These are phyloP conservation scores for Gardenia jasminoides DNA, from an alignment of 257 asterid species.

Conservation along the genomic window DNA sequence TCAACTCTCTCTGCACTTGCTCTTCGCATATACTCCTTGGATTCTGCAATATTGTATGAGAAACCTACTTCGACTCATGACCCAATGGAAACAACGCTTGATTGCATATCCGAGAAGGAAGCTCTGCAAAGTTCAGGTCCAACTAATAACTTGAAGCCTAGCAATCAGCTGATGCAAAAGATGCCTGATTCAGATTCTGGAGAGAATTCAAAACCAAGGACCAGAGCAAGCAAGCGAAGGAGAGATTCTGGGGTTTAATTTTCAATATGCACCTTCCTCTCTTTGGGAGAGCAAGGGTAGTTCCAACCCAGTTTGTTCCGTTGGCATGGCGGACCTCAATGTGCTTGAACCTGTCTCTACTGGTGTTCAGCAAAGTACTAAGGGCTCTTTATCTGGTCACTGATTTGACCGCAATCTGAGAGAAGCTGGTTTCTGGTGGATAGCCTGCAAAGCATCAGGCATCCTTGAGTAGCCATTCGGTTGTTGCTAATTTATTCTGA, in stretches of 20 bases:
- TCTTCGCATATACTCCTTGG: slow-evolving; percentile 72
- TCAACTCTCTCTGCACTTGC: slow-evolving; percentile 78
- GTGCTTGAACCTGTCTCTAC: not conserved
- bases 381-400: not conserved
- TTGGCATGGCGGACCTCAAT: not conserved
- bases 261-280: not conserved
- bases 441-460: not conserved
- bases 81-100: slow-evolving; percentile 35
- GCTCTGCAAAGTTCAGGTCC: slow-evolving; percentile 33
- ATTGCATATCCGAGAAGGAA: slow-evolving; percentile 41
- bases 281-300: not conserved
- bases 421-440: not conserved
- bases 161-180: slow-evolving; percentile 51
- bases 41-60: slow-evolving; percentile 74
- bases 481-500: not conserved
- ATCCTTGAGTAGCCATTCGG: not conserved
- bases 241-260: slow-evolving; percentile 44
- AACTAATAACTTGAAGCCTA: slow-evolving; percentile 29
- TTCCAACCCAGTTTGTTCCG: not conserved
- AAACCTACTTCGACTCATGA: slow-evolving; percentile 35
- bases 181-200: slow-evolving; percentile 48
- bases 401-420: not conserved
- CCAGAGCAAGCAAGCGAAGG: slow-evolving; percentile 67
- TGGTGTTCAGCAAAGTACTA: not conserved
- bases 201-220: slow-evolving; percentile 70